Evolutionary conservation across 2,329 filamentous ascomycete genomes (phyloP), one percentile per base, ranked within the genome.

Genomic region (Fusarium algeriense): DNA sequence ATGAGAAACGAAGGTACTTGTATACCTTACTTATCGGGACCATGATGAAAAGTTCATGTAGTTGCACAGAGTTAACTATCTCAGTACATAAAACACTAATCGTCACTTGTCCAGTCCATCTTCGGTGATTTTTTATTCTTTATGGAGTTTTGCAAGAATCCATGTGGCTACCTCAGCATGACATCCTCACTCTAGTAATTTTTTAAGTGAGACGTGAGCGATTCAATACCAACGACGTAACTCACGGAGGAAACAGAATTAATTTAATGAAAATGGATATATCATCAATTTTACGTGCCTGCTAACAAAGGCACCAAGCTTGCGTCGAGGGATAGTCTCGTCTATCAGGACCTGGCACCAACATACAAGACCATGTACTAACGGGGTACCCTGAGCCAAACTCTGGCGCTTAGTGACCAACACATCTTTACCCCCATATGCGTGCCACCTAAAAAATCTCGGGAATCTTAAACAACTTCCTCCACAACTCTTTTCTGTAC

Each of bases 241-340:
- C 13, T n/a, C 17, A 7, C 23, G 23, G 23, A 52, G 35, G 35
- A 15, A 19, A 17, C 15, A 13, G 19, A 38, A 12, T 12, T 26
- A 14, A 9, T 35, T 54, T 19, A 56, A 64, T 55, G 48, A 69
- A 60, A 74, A 66, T 67, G 73, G 71, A 79, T 75, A 80, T 78
- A 76, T 77, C 74, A 75, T 80, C 74, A 74, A 75, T 76, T 76
- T 73, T 75, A 74, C 71, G 64, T 78, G 78, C 76, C 73, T 78
- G 69, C 62, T 70, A 74, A 64, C 60, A 73, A 67, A 67, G 62
- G 57, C 57, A 59, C 64, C 69, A 52, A 68, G 65, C 44, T 64
- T 60, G 62, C 52, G 49, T 68, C 62, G 67, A 76, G 71, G 71
- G 67, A 72, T 67, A 73, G 67, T 75, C 77, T 78, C 70, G 66